These are phyloP conservation scores for Leccinum uliginosum DNA, from an alignment of 768 basidiomycete species.

Conservation along the genomic window DNA sequence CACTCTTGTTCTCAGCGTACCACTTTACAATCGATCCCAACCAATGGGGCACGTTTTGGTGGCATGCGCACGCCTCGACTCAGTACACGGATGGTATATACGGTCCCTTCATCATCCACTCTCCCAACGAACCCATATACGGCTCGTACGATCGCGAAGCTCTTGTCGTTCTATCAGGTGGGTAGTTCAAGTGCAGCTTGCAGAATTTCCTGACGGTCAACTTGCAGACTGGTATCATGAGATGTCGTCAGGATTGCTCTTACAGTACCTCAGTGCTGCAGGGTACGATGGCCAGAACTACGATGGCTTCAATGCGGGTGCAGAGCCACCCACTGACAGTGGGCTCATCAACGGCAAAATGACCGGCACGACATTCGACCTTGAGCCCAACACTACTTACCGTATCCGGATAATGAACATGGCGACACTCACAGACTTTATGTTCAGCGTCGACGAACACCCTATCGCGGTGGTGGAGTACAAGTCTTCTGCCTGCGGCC, in stretches of 20 bases:
- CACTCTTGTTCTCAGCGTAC: constrained; percentile 19
- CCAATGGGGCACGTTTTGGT: constrained; percentile 47
- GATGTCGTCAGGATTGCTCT: constrained; percentile 27
- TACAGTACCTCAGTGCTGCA: constrained; percentile 26
- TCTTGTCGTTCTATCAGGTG: constrained; percentile 34
- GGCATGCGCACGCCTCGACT: constrained; percentile 38
- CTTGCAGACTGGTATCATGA: constrained; percentile 32
- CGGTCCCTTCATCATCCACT: constrained; percentile 46
- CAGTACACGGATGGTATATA: constrained; percentile 48
- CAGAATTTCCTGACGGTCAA: background rate
- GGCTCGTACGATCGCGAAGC: constrained; percentile 37
- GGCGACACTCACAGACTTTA: constrained; percentile 42
- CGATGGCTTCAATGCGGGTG: constrained; percentile 27
- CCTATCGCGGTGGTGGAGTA: constrained; percentile 45
- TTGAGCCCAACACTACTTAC: constrained; percentile 36
- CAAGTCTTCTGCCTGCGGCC: constrained; percentile 33
- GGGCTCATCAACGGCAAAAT: constrained; percentile 33
- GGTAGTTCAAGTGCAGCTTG: constrained; percentile 9
- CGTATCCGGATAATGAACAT: constrained; percentile 47
- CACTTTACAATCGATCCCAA: constrained; percentile 38
- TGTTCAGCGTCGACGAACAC: constrained; percentile 45
- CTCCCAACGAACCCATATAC: constrained; percentile 30
- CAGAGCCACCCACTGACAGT: constrained; percentile 37
- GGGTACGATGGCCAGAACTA: constrained; percentile 29
- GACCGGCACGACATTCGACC: constrained; percentile 23